phyloP scores from a whole-genome alignment of 345 rosid species.

The Bretschneidera sinensis region DNA sequence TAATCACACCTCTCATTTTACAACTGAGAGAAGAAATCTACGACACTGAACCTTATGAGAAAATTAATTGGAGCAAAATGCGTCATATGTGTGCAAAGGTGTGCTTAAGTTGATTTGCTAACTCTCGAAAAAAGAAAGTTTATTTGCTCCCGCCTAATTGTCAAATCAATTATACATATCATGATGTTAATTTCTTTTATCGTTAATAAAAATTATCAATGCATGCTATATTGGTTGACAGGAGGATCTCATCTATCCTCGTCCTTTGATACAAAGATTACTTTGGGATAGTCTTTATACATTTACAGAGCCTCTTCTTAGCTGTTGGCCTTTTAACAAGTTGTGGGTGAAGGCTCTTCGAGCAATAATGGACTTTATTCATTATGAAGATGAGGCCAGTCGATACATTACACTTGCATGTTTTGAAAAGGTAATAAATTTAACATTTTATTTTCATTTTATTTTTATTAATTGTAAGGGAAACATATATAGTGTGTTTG shows the following conservation, averaged over 20 bases:
- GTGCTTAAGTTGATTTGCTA: neutral
- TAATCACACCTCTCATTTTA: slow-evolving; percentile 24
- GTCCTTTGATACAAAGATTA: slow-evolving; percentile 33
- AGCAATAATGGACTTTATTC: slow-evolving; percentile 31
- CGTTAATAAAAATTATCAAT: too few relatives aligned
- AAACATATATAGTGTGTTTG: too few relatives aligned
- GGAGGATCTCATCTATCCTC: slow-evolving; percentile 46
- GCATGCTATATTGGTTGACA: slow-evolving; percentile 11
- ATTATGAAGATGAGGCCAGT: slow-evolving; percentile 40
- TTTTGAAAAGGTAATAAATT: slow-evolving; percentile 48
- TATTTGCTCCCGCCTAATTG: too few relatives aligned
- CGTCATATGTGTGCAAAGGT: slow-evolving; percentile 28
- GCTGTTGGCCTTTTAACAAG: slow-evolving; percentile 39
- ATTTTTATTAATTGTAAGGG: too few relatives aligned
- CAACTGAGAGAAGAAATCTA: slow-evolving; percentile 26
- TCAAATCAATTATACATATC: too few relatives aligned
- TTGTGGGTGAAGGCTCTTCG: slow-evolving; percentile 29
- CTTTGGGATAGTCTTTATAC: slow-evolving; percentile 36
- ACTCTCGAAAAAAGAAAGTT: too few relatives aligned
- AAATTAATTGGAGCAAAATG: slow-evolving; percentile 20
- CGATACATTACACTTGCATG: slow-evolving; percentile 41
- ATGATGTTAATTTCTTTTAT: neutral
- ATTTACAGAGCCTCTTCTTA: slow-evolving; percentile 36
- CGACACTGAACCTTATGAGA: slow-evolving; percentile 19
- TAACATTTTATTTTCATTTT: too few relatives aligned